Conservation (phyloP, 2,329 filamentous ascomycete genomes). For the Ceratocystis diversiconidia region DNA sequence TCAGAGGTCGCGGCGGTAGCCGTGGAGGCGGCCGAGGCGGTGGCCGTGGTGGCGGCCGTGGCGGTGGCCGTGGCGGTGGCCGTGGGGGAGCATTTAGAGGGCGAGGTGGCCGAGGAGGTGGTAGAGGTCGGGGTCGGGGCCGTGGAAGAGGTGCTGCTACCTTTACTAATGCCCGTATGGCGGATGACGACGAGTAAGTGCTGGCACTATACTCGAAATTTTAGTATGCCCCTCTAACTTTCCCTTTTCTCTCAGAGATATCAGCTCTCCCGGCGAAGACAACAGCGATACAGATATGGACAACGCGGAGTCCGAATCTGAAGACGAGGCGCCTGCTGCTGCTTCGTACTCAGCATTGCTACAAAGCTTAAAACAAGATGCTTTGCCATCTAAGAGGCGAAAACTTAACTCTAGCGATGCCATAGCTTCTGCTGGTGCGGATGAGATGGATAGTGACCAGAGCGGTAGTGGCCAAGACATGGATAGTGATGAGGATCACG, state of each 20-base stretch:
- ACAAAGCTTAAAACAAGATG: conserved; percentile 35
- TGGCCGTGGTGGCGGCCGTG: background rate
- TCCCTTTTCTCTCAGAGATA: background rate
- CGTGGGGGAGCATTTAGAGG: conserved; percentile 1
- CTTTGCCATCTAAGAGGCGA: conserved; percentile 40
- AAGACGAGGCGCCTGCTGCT: conserved; percentile 26
- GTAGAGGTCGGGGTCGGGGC: conserved; percentile 24
- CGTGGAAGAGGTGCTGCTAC: conserved; percentile 25
- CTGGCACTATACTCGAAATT: background rate
- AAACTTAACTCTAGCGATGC: conserved; percentile 34
- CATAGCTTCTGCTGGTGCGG: conserved; percentile 20
- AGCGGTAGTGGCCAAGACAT: conserved; percentile 16
- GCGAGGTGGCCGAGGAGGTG: conserved; percentile 7
- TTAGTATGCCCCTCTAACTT: background rate
- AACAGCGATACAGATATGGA: conserved; percentile 28
- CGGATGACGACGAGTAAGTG: conserved; percentile 27
- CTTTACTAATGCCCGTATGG: conserved; percentile 35
- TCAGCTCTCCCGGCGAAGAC: conserved; percentile 30
- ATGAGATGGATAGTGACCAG: conserved; percentile 18
- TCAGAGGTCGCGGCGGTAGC: conserved; percentile 19
- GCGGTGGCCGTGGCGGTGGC: conserved; percentile 22
- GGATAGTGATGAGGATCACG: conserved; percentile 20
- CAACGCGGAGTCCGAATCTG: conserved; percentile 28
- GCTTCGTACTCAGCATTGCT: conserved; percentile 43
- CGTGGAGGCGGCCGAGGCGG: conserved; percentile 18